Base-by-base conservation (phyloP, 805 yeast species). In the Nematodospora valgi region DNA sequence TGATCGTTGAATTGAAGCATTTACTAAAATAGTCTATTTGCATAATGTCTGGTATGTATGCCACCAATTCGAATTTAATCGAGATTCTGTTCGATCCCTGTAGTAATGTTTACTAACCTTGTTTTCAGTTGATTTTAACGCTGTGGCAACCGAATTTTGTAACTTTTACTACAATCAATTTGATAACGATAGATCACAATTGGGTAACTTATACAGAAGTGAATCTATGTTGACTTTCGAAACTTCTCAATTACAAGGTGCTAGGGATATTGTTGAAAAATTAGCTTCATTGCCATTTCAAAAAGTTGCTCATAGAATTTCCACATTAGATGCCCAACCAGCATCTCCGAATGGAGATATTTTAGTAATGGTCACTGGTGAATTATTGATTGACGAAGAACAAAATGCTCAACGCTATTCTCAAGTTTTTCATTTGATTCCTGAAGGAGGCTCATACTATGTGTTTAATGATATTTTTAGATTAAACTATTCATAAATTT, bases 221-320 rank as follows among this genome's bases (percentile, higher is more conserved):
- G 89, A 86, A 60, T 88, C 97, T 19, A 93, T 93, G 99, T 74
- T 93, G 66, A 93, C 98, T 31, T 93, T 93, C 54, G 98, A 93
- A 70, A 81, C 89, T 37, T 72, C 88, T 40, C 97, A 91, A 72
- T 73, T 85, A 47, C 98, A 91, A 71, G 98, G 99, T 49, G 86
- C 95, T 39, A 81, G 82, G 69, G 82, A 72, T 52, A 93, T 93
- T 55, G 88, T 93, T 45, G 98, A 93, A 70, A 91, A 93, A 62
- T 77, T 93, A 48, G 80, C 78, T 17, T 76, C 88, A 24, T 75
- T 93, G 52, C 96, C 96, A 34, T 93, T 93, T 74, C 82, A 76
- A 59, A 88, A 88, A 67, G 97, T 93, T 39, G 82, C 78, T 33
- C 99, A 93, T 72, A 77, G 94, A 69, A 83, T 93, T 57, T 81